These are phyloP conservation scores for Sordaria brevicollis DNA, from an alignment of 495 filamentous ascomycete genomes.

Conservation along the genomic window DNA sequence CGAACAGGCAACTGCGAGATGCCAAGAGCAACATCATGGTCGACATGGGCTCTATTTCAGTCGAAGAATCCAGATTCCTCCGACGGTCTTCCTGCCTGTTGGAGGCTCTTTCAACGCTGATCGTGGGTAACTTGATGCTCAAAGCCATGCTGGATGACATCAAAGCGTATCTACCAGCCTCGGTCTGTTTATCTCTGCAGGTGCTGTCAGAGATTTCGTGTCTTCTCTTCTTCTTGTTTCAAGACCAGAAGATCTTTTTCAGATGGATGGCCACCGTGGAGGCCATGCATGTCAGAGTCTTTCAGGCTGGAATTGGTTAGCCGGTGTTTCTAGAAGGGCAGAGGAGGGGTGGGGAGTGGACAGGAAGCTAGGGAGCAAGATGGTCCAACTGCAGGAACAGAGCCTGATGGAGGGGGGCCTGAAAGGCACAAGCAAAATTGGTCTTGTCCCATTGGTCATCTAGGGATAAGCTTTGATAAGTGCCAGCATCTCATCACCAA, in stretches of 20 bases:
- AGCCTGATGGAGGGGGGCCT: background rate
- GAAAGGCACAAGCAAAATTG: background rate
- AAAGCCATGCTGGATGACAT: too few species aligned
- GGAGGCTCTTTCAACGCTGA: background rate
- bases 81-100: background rate
- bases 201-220: background rate
- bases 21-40: background rate
- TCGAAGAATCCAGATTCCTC: background rate
- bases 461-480: background rate
- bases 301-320: background rate
- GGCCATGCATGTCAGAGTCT: background rate
- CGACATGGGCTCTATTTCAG: background rate
- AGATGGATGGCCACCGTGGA: background rate
- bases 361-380: background rate
- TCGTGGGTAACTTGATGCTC: too few species aligned
- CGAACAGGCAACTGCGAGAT: background rate
- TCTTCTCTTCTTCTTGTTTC: background rate
- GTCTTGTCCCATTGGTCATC: background rate
- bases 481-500: background rate
- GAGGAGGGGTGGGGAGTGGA: background rate
- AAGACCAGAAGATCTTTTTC: background rate
- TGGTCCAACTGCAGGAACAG: background rate
- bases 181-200: background rate
- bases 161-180: too few species aligned
- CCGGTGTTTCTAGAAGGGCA: background rate